Evolutionary conservation across 2,329 filamentous ascomycete genomes (phyloP), one percentile per base, ranked within the genome.

Genomic region (Huntiella bhutanensis): DNA sequence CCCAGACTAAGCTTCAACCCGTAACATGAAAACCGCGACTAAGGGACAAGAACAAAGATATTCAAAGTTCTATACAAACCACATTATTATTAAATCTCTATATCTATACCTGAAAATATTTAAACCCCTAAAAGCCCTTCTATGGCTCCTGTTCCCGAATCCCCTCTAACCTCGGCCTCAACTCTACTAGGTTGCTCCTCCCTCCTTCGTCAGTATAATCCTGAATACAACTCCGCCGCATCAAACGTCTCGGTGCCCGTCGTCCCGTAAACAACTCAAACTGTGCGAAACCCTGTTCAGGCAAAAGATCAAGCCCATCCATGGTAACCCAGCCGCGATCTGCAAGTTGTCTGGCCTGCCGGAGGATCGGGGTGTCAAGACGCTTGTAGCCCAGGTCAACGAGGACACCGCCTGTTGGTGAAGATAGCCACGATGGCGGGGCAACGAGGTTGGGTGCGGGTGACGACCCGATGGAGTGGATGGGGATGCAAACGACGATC

Each of bases 281-380:
- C 54, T 87, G 82, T 1, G 82, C 81, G 59, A 82, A 82, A 0
- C 79, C 82, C 56, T 87, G 82, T 57, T 87, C 82, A 0, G 80
- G 80, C 11, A 88, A 60, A 41, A 86, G 68, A 54, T 87, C 81
- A 10, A 87, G 63, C 0, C 82, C 82, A 54, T 86, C 80, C 59
- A 86, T 73, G 13, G 81, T 68, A 0, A 85, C 77, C 81, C 81
- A 87, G 36, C 81, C 69, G 52, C 69, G 64, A 47, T 74, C 63
- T 15, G 73, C 65, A 57, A 73, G 61, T 45, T 65, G 62, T 13
- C 76, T 69, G 46, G 82, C 75, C 54, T 87, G 82, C 32, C 69
- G 67, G 38, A 85, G 64, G 3, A 88, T 63, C 0, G 81, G 80
- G 1, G 80, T 85, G 49, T 80, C 69, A 4, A 85, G 65, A 1